A percentile compares a stretch with the other conserved stretches of the same genome.
Evolutionary conservation across 306 rosid species (phyloP).

Genomic region (Elaeagnus macrophylla): DNA sequence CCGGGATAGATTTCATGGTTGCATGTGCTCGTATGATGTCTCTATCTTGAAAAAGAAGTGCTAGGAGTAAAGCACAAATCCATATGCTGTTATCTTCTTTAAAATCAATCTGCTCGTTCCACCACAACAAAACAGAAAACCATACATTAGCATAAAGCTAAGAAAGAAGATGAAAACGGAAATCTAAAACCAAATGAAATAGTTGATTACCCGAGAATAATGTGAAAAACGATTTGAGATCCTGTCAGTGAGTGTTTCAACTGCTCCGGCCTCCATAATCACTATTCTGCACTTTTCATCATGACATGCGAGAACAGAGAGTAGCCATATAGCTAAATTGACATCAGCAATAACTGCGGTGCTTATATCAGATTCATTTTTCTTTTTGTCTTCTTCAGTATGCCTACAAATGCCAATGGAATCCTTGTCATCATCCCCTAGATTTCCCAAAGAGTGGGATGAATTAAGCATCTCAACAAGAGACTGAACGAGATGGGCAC

Average conservation of each 20-base stretch:
- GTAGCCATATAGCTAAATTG: conserved; percentile 80
- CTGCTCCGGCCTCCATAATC: conserved; percentile 94
- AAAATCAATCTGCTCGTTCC: conserved; percentile 53
- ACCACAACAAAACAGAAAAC: conserved; percentile 21
- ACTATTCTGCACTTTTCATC: conserved; percentile 56
- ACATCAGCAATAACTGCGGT: conserved; percentile 53
- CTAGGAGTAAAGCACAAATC: conserved; percentile 77
- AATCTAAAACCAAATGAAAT: not conserved
- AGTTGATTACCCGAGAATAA: conserved; percentile 70
- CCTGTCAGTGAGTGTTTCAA: conserved; percentile 75
- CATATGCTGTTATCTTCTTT: conserved; percentile 91
- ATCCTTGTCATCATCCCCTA: conserved; percentile 35
- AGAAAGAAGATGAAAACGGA: conserved; percentile 14
- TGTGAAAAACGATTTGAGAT: conserved; percentile 61
- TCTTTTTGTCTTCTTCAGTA: conserved; percentile 35
- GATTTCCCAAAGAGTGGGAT: conserved; percentile 34
- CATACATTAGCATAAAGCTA: conserved; percentile 13
- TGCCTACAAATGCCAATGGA: conserved; percentile 60
- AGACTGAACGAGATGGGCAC: conserved; percentile 61
- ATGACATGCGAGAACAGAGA: conserved; percentile 76
- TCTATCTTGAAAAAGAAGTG: conserved; percentile 86
- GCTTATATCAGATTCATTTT: conserved; percentile 38
- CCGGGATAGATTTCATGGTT: conserved; percentile 76
- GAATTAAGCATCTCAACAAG: conserved; percentile 63
- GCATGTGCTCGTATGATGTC: conserved; percentile 88